These are phyloP conservation scores for Fusarium papillatum DNA, from an alignment of 2,329 filamentous ascomycete species.

Conservation along the genomic window DNA sequence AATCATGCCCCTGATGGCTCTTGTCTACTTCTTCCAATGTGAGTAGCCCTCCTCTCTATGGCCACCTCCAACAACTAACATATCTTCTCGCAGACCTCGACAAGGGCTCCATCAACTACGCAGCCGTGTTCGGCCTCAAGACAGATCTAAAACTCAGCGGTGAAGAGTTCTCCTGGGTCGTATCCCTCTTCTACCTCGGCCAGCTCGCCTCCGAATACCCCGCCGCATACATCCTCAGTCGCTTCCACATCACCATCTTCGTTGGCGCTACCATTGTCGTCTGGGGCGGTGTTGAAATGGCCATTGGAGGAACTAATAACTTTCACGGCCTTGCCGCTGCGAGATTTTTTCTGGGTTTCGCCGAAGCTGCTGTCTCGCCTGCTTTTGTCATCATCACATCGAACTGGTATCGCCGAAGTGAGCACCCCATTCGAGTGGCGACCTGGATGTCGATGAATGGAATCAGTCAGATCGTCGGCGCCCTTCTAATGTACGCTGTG, in stretches of 20 bases:
- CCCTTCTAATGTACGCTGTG: constrained; percentile 46
- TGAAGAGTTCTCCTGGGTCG: constrained; percentile 25
- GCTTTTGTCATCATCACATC: constrained; percentile 50
- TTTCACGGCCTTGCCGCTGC: constrained; percentile 41
- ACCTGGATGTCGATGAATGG: constrained; percentile 49
- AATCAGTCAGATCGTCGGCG: constrained; percentile 45
- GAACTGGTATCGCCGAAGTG: constrained; percentile 46
- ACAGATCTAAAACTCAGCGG: constrained; percentile 22
- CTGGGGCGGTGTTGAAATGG: constrained; percentile 45
- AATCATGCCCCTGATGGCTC: constrained; percentile 36
- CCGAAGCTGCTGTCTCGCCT: constrained; percentile 48
- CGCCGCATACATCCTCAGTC: constrained; percentile 31
- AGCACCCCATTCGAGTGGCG: constrained; percentile 47
- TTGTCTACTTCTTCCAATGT: constrained; percentile 38
- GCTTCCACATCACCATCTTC: constrained; percentile 30
- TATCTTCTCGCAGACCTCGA: constrained; percentile 25
- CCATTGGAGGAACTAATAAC: constrained; percentile 34
- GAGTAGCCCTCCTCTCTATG: background rate
- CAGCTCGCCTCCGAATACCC: constrained; percentile 33
- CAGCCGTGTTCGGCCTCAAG: constrained; percentile 32
- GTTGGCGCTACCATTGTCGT: constrained; percentile 40
- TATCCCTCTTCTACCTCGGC: constrained; percentile 36
- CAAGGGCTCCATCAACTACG: constrained; percentile 35
- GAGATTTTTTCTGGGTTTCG: constrained; percentile 48
- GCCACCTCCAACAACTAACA: background rate